Percentiles rank a stretch among this genome's conserved stretches.
Conservation (phyloP, 2,329 filamentous ascomycete species). For the Xylaria sp. region DNA sequence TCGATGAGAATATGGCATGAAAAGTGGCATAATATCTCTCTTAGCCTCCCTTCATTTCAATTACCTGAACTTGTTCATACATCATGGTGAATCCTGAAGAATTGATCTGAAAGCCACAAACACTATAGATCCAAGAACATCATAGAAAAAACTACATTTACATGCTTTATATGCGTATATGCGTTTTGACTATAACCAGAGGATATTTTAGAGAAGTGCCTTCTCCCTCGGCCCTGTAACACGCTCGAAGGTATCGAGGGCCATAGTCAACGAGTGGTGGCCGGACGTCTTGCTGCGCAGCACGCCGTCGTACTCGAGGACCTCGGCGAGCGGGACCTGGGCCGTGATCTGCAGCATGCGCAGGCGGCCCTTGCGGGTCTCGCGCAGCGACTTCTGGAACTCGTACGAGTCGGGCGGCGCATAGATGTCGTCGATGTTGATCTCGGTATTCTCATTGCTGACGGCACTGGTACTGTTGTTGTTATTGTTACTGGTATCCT, state of each 20-base stretch:
- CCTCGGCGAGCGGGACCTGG: conserved; percentile 92
- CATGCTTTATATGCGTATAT: neutral
- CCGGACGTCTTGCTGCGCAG: conserved; percentile 89
- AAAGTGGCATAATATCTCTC: too few species aligned
- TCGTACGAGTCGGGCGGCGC: conserved; percentile 86
- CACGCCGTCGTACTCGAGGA: conserved; percentile 94
- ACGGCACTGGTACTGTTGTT: neutral
- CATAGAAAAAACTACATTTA: neutral
- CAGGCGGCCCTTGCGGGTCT: conserved; percentile 59
- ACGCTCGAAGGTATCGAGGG: conserved; percentile 66
- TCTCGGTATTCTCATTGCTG: conserved; percentile 46
- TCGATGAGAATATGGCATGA: too few species aligned
- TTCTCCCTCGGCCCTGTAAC: conserved; percentile 67
- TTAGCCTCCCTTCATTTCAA: too few species aligned
- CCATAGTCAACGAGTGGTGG: conserved; percentile 70
- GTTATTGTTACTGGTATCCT: conserved; percentile 61
- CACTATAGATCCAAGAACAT: too few species aligned
- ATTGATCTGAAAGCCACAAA: too few species aligned
- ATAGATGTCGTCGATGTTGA: conserved; percentile 83
- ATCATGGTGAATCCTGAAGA: too few species aligned
- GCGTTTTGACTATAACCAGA: neutral
- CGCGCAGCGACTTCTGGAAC: conserved; percentile 66
- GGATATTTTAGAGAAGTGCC: conserved; percentile 40
- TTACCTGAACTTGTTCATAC: too few species aligned
- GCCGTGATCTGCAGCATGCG: conserved; percentile 77